Evolutionary conservation across 2,329 filamentous ascomycete species (phyloP), one percentile per base, ranked within the genome.

Genomic region (Chalaropsis ovoidea): DNA sequence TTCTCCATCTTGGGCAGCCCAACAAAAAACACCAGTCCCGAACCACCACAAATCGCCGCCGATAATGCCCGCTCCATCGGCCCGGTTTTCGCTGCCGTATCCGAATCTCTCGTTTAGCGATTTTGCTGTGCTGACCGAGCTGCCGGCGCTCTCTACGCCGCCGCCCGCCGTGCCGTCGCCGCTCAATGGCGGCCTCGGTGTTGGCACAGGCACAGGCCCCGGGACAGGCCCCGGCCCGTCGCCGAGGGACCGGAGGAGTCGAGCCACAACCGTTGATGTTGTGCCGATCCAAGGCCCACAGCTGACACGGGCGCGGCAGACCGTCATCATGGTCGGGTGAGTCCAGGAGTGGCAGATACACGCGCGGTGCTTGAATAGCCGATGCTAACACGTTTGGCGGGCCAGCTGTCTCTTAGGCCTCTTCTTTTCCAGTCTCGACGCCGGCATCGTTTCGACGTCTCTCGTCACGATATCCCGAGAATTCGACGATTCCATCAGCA

Each of bases 391-490:
- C n/a, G 6, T 27, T 11, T 42, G 11, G 52, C 82, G 80, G 6
- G 13, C 15, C 35, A 66, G 67, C 13, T 65, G 61, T 31, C 76
- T 83, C 10, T 69, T 78, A 2, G 81, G 82, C 2, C 75, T 84
- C 1, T 75, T 84, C 17, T 81, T 84, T 69, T 82, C 82, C 3
- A 82, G 79, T 31, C 75, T 84, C 47, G 82, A 84, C 67, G 81
- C 80, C 0, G 82, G 81, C 0, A 83, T 84, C 65, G 79, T 83
- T 17, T 82, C 81, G 15, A 84, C 82, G 0, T 82, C 82, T 1
- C 75, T 84, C 0, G 76, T 83, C n/a, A 79, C 79, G 22, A 82
- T 84, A 65, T 82, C 81, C 2, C 74, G 77, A 47, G 79, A 82
- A 61, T 73, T 83, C 17, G 70, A 76, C 8, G 78, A 83, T 69